Evolutionary conservation across 202 grass and related monocot genomes (phyloP), one percentile per base, ranked within the genome.

Genomic region (Schoenoplectus triqueter): DNA sequence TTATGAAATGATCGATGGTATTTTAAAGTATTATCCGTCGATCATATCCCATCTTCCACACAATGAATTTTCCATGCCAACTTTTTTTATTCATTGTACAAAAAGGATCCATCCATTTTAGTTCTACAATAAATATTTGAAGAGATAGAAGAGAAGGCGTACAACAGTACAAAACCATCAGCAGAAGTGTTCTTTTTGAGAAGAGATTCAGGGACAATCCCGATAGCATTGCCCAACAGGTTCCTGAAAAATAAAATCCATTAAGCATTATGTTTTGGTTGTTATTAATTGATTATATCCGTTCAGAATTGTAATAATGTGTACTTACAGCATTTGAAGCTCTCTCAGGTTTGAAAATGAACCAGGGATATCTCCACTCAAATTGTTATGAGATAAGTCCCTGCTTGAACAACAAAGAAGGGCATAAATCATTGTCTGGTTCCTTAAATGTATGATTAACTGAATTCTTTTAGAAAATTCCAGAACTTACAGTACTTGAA

Each of bases 281-380:
- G 22, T 55, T 81, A 14, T 50, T 21, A 15, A 61, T 56, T 10
- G 54, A 78, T 17, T 1, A 13, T 77, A 18, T 13, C 21, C 18
- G 14, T 39, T 40, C 55, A 2, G 7, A 60, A 9, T 48, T 48
- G 46, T 48, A 48, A 6, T 48, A 48, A 48, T 48, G 7, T 15
- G 10, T 3, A 83, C 89, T 83, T 85, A 90, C 89, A 90, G 19
- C 15, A 83, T n/a, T 64, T 8, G 20, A 11, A 90, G 86, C 6
- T 19, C 50, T 7, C 6, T 39, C 64, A 90, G 4, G 2, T 51
- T 55, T 83, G 49, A 46, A 2, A 88, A 67, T 59, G 42, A 80
- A 10, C 60, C 69, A 31, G 86, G 86, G n/a, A 90, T 82, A 62
- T 65, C 0, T 67, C 86, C 89, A 15, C 60, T 80, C 63, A 91